Evolutionary conservation across 2,329 filamentous ascomycete species (phyloP), one percentile per base, ranked within the genome.

Genomic region (Apiospora phragmitis): DNA sequence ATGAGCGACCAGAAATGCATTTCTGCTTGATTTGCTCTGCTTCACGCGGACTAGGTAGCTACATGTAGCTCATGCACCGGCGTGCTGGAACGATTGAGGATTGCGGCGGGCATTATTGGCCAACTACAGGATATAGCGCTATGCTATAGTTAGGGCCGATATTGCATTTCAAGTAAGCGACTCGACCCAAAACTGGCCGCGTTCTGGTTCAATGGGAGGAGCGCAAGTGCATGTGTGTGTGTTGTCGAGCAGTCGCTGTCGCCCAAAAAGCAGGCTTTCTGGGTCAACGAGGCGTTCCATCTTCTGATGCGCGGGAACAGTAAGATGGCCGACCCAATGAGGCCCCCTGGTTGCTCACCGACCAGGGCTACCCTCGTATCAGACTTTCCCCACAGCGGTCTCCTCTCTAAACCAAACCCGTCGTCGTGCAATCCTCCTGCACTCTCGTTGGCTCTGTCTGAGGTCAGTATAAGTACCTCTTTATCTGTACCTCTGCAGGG

Each of bases 391-490:
- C 55, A 62, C 55, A 62, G 8, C 55, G 29, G 29, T 62, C 55
- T 62, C 55, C 55, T 59, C 55, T 59, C 51, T 62, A 35, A n/a
- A n/a, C 29, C 32, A 62, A 62, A 38, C 55, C 55, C 55, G 14
- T 35, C 55, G 29, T 62, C 55, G 55, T 62, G 55, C 55, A 62
- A 62, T 62, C 55, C 55, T 62, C 55, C 55, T 12, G 55, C 55
- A 7, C 55, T 38, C 55, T 62, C 55, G 55, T 62, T 62, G 55
- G 55, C 29, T n/a, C 55, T 62, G 55, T 38, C 55, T n/a, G 32
- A 62, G 55, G 55, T 24, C 55, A n/a, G 55, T 21, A 29, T 18
- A 59, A 29, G 51, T 32, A 62, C 26, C 18, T 59, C 45, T 24
- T 9, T 49, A 7, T 29, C 26, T 18, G 51, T 32, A 26, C 55